phyloP scores from a whole-genome alignment of 2,329 filamentous ascomycete genomes.

The Trichoderma brevicompactum region DNA sequence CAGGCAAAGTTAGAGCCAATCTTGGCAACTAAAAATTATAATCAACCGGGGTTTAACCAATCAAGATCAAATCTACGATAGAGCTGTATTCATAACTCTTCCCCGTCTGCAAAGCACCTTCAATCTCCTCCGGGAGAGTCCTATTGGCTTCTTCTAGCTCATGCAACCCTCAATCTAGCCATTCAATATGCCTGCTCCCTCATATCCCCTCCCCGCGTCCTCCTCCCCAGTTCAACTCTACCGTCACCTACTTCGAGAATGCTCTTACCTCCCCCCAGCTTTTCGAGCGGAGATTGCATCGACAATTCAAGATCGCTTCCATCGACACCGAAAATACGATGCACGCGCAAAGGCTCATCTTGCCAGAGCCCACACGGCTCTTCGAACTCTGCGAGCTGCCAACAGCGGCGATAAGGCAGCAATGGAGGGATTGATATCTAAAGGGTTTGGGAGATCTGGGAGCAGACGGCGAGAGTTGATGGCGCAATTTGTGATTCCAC shows the following conservation, averaged over 20 bases:
- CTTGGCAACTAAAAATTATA: not conserved
- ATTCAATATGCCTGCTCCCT: constrained; percentile 39
- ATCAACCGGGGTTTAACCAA: constrained; percentile 8
- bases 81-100: not conserved
- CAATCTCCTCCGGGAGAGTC: not conserved
- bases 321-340: constrained; percentile 43
- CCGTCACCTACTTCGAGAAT: constrained; percentile 63
- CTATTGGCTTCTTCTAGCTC: not conserved
- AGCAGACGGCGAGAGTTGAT: constrained; percentile 55
- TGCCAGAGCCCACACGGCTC: constrained; percentile 47
- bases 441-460: constrained; percentile 59
- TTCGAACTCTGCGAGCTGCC: constrained; percentile 57
- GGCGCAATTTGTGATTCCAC: constrained; percentile 42
- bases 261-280: constrained; percentile 61
- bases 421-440: constrained; percentile 53
- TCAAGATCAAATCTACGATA: not conserved
- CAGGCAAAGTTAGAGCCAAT: too few relatives aligned
- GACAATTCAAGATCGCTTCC: constrained; percentile 54
- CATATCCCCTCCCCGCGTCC: constrained; percentile 34
- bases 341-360: constrained; percentile 41
- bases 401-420: constrained; percentile 54
- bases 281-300: constrained; percentile 51
- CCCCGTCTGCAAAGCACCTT: not conserved
- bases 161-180: not conserved
- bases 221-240: constrained; percentile 50